phyloP scores from a whole-genome alignment of 371 early-diverging fungal genomes.

The Dinochytrium kinnereticum region DNA sequence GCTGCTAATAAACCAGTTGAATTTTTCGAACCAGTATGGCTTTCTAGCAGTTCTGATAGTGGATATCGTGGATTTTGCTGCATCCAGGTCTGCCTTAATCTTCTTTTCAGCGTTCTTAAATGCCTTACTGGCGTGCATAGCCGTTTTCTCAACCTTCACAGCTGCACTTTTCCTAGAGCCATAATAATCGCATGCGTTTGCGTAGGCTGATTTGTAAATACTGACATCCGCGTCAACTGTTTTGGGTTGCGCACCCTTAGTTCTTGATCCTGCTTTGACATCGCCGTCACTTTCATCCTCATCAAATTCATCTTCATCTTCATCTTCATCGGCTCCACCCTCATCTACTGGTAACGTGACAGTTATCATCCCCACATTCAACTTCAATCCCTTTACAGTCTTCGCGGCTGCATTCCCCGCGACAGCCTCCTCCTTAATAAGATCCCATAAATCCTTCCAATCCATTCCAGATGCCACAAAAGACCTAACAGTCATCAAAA shows the following conservation, averaged over 20 bases:
- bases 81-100: slow-evolving; percentile 79
- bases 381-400: slow-evolving; percentile 72
- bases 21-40: slow-evolving; percentile 99
- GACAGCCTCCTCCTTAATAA: slow-evolving; percentile 82
- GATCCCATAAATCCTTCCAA: slow-evolving; percentile 90
- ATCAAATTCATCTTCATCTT: slow-evolving; percentile 14
- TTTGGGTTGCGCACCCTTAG: too few relatives aligned
- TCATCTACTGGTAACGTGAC: slow-evolving; percentile 58
- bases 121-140: slow-evolving; percentile 81
- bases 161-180: slow-evolving; percentile 81
- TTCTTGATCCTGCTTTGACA: slow-evolving; percentile 10
- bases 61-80: slow-evolving; percentile 64
- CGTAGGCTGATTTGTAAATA: slow-evolving; percentile 83
- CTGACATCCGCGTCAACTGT: slow-evolving; percentile 78
- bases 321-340: slow-evolving; percentile 46
- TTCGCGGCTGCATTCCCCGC: slow-evolving; percentile 79
- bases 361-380: slow-evolving; percentile 76
- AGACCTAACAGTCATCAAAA: slow-evolving; percentile 82
- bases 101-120: slow-evolving; percentile 90
- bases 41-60: slow-evolving; percentile 87
- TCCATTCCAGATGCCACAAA: slow-evolving; percentile 93
- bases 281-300: slow-evolving; percentile 23
- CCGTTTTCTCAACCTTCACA: slow-evolving; percentile 85
- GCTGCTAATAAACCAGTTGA: slow-evolving; percentile 95
- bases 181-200: slow-evolving; percentile 93